Base-by-base conservation (phyloP, 345 rosid species). In the Angophora floribunda region DNA sequence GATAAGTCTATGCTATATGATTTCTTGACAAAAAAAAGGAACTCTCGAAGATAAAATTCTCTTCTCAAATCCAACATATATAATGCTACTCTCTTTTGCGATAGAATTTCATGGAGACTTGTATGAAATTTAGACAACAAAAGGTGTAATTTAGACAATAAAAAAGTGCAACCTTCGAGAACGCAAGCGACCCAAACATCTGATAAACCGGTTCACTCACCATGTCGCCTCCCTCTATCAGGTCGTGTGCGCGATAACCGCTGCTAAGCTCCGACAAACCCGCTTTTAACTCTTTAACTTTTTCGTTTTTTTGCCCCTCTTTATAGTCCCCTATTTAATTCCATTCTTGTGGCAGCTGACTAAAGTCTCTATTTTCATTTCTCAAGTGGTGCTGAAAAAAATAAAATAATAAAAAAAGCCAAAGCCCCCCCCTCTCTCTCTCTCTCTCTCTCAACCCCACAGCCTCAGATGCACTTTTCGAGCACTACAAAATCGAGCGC, bases 401-500 rank as follows among this genome's bases (percentile, higher is more conserved):
- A 86, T 36, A 50, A 49, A 59, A n/a, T n/a, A 59, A 30, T 14
- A 57, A 57, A n/a, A 9, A n/a, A 10, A 14, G 15, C 16, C 22
- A 45, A 26, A 10, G 7, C 65, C 4, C 30, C 1, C 3, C 6
- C 28, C 30, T 59, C 65, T 59, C 65, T 59, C n/a, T 24, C 59
- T 53, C 24, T 53, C 57, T 52, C 57, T 52, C 9, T 52, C 24
- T 52, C 24, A 16, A 45, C 79, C 16, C 82, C 47, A 36, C 82
- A 5, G 80, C 13, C 24, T 9, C 49, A 36, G 49, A 17, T 41
- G 51, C 89, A 80, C 89, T 65, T 92, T 94, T 93, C 80, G 88
- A 85, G 85, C 80, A 87, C 96, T 95, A 95, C 94, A 95, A 94
- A 93, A 93, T 93, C 90, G 32, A 91, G 85, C 87, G 91, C 88